phyloP scores from a whole-genome alignment of 352 stramenopile genomes.

The Phytopythium delawarense region DNA sequence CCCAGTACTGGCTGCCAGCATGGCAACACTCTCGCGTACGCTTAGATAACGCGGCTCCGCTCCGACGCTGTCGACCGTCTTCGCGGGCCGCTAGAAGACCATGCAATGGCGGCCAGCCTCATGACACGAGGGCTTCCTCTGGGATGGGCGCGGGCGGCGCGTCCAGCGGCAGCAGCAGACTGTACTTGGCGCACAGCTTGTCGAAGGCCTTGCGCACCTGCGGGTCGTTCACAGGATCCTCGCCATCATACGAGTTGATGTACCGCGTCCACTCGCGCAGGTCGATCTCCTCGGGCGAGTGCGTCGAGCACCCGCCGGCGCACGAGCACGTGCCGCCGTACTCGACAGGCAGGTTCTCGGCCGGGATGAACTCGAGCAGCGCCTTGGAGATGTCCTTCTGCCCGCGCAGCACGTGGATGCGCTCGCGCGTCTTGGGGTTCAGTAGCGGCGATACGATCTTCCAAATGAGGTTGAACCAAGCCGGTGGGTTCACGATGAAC shows the following conservation, averaged over 20 bases:
- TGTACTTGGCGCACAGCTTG: constrained; percentile 45
- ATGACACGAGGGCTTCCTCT: constrained; percentile 2
- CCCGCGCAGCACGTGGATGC: constrained; percentile 58
- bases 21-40: neutral
- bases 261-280: constrained; percentile 57
- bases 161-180: constrained; percentile 25
- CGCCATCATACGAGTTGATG: constrained; percentile 40
- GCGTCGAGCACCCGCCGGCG: constrained; percentile 48
- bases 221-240: constrained; percentile 17
- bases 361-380: constrained; percentile 58
- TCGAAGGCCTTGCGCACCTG: constrained; percentile 34
- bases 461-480: constrained; percentile 81
- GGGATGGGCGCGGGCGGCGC: constrained; percentile 8
- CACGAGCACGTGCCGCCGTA: constrained; percentile 62
- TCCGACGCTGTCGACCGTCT: neutral
- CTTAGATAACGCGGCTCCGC: constrained; percentile 1
- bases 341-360: constrained; percentile 59
- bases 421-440: constrained; percentile 68
- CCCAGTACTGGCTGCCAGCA: neutral
- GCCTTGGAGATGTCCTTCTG: constrained; percentile 71
- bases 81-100: neutral
- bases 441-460: constrained; percentile 70
- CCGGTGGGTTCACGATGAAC: constrained; percentile 69
- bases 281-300: constrained; percentile 67
- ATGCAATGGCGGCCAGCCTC: neutral